Conservation (phyloP, 495 filamentous ascomycete species). For the Penicillium simplicissimum region DNA sequence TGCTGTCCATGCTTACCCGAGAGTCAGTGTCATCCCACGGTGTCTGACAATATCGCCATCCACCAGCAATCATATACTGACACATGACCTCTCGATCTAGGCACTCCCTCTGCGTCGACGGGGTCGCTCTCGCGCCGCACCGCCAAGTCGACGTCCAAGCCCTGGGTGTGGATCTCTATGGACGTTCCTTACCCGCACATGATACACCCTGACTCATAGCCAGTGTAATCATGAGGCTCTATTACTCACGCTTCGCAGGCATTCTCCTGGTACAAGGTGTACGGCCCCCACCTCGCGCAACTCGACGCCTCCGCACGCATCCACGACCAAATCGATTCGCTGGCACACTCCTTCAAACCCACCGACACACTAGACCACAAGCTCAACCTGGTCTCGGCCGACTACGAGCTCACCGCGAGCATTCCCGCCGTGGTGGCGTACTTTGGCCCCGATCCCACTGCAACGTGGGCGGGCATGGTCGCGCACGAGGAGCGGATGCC, state of each 20-base stretch:
- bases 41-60: not conserved
- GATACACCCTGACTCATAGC: conserved; percentile 3
- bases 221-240: conserved; percentile 5
- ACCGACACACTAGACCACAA: conserved; percentile 58
- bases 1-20: conserved; percentile 45
- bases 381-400: conserved; percentile 62
- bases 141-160: conserved; percentile 62
- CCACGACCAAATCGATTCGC: conserved; percentile 48
- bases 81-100: conserved; percentile 10
- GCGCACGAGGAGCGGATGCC: conserved; percentile 64
- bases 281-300: conserved; percentile 68
- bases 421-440: conserved; percentile 60
- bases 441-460: conserved; percentile 39
- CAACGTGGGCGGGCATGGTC: conserved; percentile 54
- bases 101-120: conserved; percentile 56
- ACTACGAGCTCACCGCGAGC: conserved; percentile 64
- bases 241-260: conserved; percentile 17
- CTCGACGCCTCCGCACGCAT: conserved; percentile 57
- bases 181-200: conserved; percentile 16
- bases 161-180: conserved; percentile 71
- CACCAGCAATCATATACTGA: not conserved
- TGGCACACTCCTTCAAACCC: conserved; percentile 71
- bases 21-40: conserved; percentile 20
- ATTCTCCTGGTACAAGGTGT: conserved; percentile 78
- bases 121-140: conserved; percentile 71